Evolutionary conservation across 2,329 filamentous ascomycete genomes (phyloP).

Genomic region (Raffaelea albimanens): DNA sequence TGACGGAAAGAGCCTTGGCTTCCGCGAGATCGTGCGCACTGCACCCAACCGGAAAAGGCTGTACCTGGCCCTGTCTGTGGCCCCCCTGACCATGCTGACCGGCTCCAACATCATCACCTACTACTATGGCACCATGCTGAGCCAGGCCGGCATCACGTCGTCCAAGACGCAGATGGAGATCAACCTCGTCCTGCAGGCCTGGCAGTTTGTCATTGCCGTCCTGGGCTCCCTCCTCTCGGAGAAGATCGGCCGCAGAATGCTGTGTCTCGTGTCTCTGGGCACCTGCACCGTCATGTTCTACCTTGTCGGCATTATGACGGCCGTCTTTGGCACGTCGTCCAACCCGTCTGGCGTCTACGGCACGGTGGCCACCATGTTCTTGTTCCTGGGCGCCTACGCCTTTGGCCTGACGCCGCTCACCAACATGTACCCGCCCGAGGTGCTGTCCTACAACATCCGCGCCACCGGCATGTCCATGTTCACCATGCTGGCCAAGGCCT

Average conservation of each 20-base stretch:
- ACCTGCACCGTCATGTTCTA: slow-evolving; percentile 16
- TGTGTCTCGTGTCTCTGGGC: slow-evolving; percentile 32
- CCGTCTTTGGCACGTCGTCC: slow-evolving; percentile 19
- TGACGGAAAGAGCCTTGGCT: slow-evolving; percentile 5
- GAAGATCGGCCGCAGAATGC: slow-evolving; percentile 13
- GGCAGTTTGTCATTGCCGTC: slow-evolving; percentile 11
- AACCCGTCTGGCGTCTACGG: slow-evolving; percentile 5
- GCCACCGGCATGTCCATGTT: slow-evolving; percentile 34
- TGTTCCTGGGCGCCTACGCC: slow-evolving; percentile 43
- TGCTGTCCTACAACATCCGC: slow-evolving; percentile 27
- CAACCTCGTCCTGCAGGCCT: slow-evolving; percentile 13
- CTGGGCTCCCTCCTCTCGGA: slow-evolving; percentile 17
- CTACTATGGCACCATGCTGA: slow-evolving; percentile 13
- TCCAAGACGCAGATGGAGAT: slow-evolving; percentile 15
- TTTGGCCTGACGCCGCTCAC: slow-evolving; percentile 39
- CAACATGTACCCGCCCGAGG: slow-evolving; percentile 32
- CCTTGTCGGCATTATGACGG: slow-evolving; percentile 29
- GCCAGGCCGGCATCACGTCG: slow-evolving; percentile 11
- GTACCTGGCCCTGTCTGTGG: slow-evolving; percentile 7
- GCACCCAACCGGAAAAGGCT: slow-evolving; percentile 7
- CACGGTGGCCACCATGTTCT: slow-evolving; percentile 40
- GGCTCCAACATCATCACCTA: slow-evolving; percentile 12
- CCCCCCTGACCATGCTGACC: slow-evolving; percentile 12
- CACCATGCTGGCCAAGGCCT: slow-evolving; percentile 30
- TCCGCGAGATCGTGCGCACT: slow-evolving; percentile 8